These are phyloP conservation scores for Alloteropsis semialata DNA, from an alignment of 176 grass and related monocot genomes.

Conservation along the genomic window DNA sequence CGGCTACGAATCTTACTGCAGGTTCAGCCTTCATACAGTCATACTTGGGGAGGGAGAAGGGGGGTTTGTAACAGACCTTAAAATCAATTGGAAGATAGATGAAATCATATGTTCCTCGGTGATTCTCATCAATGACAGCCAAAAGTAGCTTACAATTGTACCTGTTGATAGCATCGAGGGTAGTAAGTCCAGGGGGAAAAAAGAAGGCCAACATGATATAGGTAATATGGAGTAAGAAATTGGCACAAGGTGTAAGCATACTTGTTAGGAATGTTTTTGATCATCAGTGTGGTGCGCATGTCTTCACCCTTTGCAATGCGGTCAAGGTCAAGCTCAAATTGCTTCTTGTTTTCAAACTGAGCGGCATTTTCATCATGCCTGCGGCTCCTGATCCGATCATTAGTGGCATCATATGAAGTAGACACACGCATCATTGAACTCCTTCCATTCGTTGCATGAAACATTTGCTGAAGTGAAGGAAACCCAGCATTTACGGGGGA, in stretches of 20 bases:
- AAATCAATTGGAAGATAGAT: slow-evolving; percentile 99
- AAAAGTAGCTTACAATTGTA: slow-evolving; percentile 92
- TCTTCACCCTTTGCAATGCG: slow-evolving; percentile 72
- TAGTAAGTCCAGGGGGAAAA: slow-evolving; percentile 8
- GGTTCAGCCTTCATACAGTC: background rate
- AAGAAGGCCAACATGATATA: background rate
- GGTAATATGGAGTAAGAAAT: background rate
- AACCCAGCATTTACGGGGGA: slow-evolving; percentile 43
- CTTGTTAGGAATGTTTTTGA: slow-evolving; percentile 99
- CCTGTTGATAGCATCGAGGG: slow-evolving; percentile 41
- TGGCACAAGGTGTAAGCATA: slow-evolving; percentile 22
- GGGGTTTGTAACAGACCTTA: slow-evolving; percentile 66
- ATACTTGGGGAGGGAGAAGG: background rate
- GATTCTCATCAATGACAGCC: slow-evolving; percentile 89
- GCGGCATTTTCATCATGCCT: slow-evolving; percentile 64
- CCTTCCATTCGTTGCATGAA: slow-evolving; percentile 36
- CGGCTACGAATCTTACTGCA: background rate
- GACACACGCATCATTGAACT: slow-evolving; percentile 52
- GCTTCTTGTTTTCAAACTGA: slow-evolving; percentile 69
- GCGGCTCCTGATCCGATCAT: slow-evolving; percentile 65
- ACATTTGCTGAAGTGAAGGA: slow-evolving; percentile 50
- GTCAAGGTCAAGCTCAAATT: slow-evolving; percentile 87
- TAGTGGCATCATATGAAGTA: slow-evolving; percentile 55
- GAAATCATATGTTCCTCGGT: slow-evolving; percentile 96
- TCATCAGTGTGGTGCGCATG: slow-evolving; percentile 87